These are phyloP conservation scores for Yarrowia keelungensis DNA, from an alignment of 805 yeast species.

Conservation along the genomic window DNA sequence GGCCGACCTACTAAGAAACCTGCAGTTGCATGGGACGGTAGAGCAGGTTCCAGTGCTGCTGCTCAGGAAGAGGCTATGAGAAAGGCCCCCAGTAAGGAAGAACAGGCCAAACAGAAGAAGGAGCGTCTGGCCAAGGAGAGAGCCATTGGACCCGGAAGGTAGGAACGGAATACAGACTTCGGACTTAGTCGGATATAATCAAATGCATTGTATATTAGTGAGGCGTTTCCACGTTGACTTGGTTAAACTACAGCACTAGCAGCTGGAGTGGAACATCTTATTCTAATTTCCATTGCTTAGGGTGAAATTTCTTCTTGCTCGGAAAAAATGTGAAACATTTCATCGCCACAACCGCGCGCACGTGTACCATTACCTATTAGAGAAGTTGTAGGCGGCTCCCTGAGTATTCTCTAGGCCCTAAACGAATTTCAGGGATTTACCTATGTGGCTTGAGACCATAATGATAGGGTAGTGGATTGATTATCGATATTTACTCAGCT, in stretches of 20 bases:
- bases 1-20: conserved; percentile 40
- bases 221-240: no score
- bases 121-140: conserved; percentile 38
- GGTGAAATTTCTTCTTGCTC: no score
- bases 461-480: no score
- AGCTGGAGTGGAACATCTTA: no score
- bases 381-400: background rate
- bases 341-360: background rate
- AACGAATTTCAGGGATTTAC: background rate
- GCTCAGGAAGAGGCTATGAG: conserved; percentile 43
- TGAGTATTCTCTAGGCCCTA: background rate
- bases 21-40: conserved; percentile 46
- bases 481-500: no score
- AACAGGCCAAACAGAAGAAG: conserved; percentile 40
- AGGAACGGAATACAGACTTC: conserved; percentile 2
- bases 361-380: background rate
- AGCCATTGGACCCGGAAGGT: conserved; percentile 37
- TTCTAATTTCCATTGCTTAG: no score
- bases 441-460: no score
- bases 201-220: conserved; percentile 17
- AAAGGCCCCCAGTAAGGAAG: conserved; percentile 41
- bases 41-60: conserved; percentile 41
- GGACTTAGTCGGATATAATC: conserved; percentile 15
- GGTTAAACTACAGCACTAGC: no score
- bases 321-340: background rate